Evolutionary conservation across 2,329 filamentous ascomycete genomes (phyloP).

Genomic region (Ascochyta fabae): DNA sequence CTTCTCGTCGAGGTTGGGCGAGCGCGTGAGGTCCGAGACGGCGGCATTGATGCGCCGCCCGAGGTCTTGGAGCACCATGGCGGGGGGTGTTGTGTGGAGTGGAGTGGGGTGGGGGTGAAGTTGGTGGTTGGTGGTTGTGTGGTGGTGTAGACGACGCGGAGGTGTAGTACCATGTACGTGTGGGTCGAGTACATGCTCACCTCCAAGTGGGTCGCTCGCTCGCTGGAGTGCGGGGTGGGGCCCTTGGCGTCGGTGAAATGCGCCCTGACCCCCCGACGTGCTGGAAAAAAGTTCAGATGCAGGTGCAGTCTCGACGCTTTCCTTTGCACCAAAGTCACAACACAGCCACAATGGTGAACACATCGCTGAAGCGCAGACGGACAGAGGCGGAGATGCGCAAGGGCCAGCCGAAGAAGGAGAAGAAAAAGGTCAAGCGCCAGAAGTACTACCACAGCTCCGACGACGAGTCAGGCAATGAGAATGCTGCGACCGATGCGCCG

Average conservation of each 20-base stretch:
- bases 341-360: conserved; percentile 46
- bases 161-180: neutral
- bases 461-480: conserved; percentile 63
- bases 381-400: conserved; percentile 65
- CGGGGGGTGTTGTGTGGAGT: conserved; percentile 20
- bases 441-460: conserved; percentile 69
- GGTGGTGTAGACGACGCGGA: neutral
- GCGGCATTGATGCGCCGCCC: conserved; percentile 98
- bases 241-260: conserved; percentile 40
- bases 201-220: conserved; percentile 25
- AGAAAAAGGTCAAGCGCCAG: conserved; percentile 69
- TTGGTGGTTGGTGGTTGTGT: neutral
- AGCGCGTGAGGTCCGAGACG: conserved; percentile 89
- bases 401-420: conserved; percentile 58
- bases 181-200: conserved; percentile 16
- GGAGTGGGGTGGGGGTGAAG: neutral
- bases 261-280: conserved; percentile 30
- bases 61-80: conserved; percentile 98
- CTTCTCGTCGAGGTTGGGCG: conserved; percentile 96
- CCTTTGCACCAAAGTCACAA: neutral
- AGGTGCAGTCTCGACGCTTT: neutral
- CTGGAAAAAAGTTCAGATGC: conserved; percentile 20
- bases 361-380: conserved; percentile 62
- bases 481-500: conserved; percentile 40
- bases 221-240: conserved; percentile 22